These are phyloP conservation scores for Cercophora samala DNA, from an alignment of 495 filamentous ascomycete genomes.

Conservation along the genomic window DNA sequence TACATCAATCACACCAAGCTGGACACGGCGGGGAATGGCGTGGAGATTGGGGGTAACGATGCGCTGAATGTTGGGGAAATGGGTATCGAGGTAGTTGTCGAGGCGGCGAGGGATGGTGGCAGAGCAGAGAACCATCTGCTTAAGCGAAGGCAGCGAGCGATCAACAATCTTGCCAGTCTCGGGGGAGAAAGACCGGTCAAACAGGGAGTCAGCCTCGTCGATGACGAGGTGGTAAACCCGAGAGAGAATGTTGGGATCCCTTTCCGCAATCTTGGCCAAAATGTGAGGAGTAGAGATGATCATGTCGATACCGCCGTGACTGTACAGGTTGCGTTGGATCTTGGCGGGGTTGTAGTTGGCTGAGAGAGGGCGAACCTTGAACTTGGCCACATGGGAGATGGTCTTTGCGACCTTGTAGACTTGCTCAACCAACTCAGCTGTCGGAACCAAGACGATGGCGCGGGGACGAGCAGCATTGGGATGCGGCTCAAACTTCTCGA, in stretches of 20 bases:
- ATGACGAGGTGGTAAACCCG: conserved; percentile 82
- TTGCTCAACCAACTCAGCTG: conserved; percentile 88
- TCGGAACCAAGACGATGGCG: conserved; percentile 86
- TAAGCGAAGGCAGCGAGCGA: conserved; percentile 68
- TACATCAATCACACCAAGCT: conserved; percentile 88
- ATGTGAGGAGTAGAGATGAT: conserved; percentile 86
- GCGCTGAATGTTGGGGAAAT: conserved; percentile 76
- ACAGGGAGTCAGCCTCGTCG: conserved; percentile 92
- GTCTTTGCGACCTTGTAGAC: conserved; percentile 74
- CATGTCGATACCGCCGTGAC: conserved; percentile 76
- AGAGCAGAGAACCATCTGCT: conserved; percentile 91
- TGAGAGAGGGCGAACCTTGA: conserved; percentile 75
- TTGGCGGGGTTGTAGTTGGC: conserved; percentile 67
- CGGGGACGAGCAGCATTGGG: conserved; percentile 72
- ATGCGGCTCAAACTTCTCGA: conserved; percentile 57
- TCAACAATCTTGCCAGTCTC: conserved; percentile 79
- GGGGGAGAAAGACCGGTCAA: conserved; percentile 86
- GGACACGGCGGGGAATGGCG: conserved; percentile 89
- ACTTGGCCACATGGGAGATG: conserved; percentile 78
- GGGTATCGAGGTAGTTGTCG: conserved; percentile 72
- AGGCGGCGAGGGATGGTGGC: conserved; percentile 90
- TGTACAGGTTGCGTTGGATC: conserved; percentile 84
- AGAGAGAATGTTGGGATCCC: conserved; percentile 82
- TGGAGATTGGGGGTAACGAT: conserved; percentile 93
- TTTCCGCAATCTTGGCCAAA: conserved; percentile 76